Base-by-base conservation (phyloP, 1,284 basidiomycete species). In the Rhodotorula sp. region DNA sequence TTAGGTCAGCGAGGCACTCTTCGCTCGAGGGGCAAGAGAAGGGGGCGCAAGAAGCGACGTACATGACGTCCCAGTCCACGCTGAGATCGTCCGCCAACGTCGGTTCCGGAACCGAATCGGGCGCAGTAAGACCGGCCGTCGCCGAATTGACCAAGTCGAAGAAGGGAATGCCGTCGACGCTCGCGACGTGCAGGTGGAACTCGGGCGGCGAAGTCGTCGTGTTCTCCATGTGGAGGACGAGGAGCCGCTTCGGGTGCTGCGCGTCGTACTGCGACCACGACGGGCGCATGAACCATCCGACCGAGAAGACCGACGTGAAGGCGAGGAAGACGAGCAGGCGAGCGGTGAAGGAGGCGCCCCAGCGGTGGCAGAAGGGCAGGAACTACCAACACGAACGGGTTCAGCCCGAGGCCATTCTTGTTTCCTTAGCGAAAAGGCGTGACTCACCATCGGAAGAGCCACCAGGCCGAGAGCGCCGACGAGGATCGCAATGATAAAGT, bases 221-320 rank as follows among this genome's bases (percentile, higher is more conserved):
- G 80, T 98, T 95, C 81, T 95, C 93, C 76, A 89, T 86, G 79
- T 94, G 90, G 68, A 97, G 83, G 31, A 95, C 85, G 77, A 91
- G 94, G 57, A 97, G 75, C 64, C 95, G 84, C 81, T 94, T 93
- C 72, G 95, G 95, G 80, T 97, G 95, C 83, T 87, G 87, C 19
- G 79, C 80, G 79, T 97, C 93, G 79, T 94, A 99, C 0, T 90
- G 87, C 16, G 82, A 82, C 77, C 87, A 85, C 21, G 70, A 69
- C 7, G 79, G 79, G 34, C 75, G 66, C 23, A 76, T 68, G 68
- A 78, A 78, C 65, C 65, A 70, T 2, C 69, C 62, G 23, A 73
- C 21, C 1, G 70, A 66, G 45, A 84, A 65, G 5, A 87, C 78
- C 12, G 82, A 75, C 7, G 87, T 74, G 4, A 85, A 81, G 45